phyloP scores from a whole-genome alignment of 345 rosid genomes.

The Citrus unshiu region DNA sequence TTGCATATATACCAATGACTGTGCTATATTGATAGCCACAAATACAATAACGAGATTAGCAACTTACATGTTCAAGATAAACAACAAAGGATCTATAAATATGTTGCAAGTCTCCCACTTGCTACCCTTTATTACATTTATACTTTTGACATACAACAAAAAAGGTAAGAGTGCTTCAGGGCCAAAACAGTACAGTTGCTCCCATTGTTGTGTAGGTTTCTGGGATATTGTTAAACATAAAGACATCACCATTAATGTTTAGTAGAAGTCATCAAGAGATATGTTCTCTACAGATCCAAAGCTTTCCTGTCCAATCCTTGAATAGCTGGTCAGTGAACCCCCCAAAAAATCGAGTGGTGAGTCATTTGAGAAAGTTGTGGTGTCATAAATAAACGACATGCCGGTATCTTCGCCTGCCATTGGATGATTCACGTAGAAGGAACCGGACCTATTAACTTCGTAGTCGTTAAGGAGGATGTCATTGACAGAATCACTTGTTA shows the following conservation, averaged over 20 bases:
- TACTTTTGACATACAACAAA: not conserved
- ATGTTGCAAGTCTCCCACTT: slow-evolving; percentile 12
- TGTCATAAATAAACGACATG: slow-evolving; percentile 79
- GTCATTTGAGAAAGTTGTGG: slow-evolving; percentile 63
- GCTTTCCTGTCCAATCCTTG: slow-evolving; percentile 48
- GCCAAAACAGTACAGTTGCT: slow-evolving; percentile 8
- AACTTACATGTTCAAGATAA: not conserved
- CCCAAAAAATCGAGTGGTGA: slow-evolving; percentile 84
- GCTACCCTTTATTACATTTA: slow-evolving; percentile 7
- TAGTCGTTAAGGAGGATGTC: slow-evolving; percentile 47
- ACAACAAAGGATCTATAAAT: not conserved
- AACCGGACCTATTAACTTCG: slow-evolving; percentile 36
- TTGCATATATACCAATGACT: not conserved
- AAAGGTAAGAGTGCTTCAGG: not conserved
- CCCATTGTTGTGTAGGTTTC: not conserved
- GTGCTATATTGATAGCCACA: not conserved
- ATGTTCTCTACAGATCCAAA: slow-evolving; percentile 80
- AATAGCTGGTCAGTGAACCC: slow-evolving; percentile 58
- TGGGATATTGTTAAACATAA: not conserved
- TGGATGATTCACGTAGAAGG: slow-evolving; percentile 41
- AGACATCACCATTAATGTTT: not conserved
- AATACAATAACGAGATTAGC: not conserved
- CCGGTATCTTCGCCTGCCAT: slow-evolving; percentile 24
- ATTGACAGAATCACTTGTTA: slow-evolving; percentile 40
- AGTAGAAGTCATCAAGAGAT: slow-evolving; percentile 73